Percentiles rank a stretch among this genome's conserved stretches.
phyloP scores from a whole-genome alignment of 1,139 yeast genomes.

The Taphrina flavorubra region DNA sequence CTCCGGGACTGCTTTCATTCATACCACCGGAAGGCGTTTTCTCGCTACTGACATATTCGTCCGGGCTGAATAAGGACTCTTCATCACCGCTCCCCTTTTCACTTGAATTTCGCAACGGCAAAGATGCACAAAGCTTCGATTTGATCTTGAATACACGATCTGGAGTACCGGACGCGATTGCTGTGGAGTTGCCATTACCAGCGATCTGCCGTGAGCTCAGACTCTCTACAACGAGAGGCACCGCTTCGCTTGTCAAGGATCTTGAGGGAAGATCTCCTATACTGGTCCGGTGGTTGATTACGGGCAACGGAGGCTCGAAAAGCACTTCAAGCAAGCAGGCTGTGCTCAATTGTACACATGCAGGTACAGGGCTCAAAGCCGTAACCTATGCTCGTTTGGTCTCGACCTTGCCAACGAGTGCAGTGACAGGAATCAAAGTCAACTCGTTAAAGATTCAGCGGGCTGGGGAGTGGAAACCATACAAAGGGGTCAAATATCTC shows the following conservation, averaged over 20 bases:
- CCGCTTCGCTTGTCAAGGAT: background rate
- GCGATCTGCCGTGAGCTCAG: constrained; percentile 9
- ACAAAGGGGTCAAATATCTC: constrained; percentile 87
- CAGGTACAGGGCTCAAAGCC: constrained; percentile 5
- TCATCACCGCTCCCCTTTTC: constrained; percentile 34
- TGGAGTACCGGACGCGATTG: background rate
- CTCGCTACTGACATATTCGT: constrained; percentile 56
- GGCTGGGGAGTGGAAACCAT: constrained; percentile 73
- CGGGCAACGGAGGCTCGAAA: background rate
- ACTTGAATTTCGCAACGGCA: constrained; percentile 15
- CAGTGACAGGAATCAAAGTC: constrained; percentile 78
- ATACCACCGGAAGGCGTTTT: constrained; percentile 89
- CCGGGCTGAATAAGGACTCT: constrained; percentile 6
- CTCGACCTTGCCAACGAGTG: constrained; percentile 48
- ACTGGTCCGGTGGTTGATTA: constrained; percentile 9
- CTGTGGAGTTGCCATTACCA: constrained; percentile 29
- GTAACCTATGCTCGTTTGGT: constrained; percentile 24
- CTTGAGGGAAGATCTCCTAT: background rate
- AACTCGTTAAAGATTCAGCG: constrained; percentile 66
- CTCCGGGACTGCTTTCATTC: constrained; percentile 59
- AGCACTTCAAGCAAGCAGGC: background rate
- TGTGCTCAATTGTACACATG: constrained; percentile 11
- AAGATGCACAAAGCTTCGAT: constrained; percentile 12
- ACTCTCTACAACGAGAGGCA: constrained; percentile 14
- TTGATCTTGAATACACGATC: constrained; percentile 5